These are phyloP conservation scores for Leptographium radiaticola DNA, from an alignment of 2,329 filamentous ascomycete species.

Conservation along the genomic window DNA sequence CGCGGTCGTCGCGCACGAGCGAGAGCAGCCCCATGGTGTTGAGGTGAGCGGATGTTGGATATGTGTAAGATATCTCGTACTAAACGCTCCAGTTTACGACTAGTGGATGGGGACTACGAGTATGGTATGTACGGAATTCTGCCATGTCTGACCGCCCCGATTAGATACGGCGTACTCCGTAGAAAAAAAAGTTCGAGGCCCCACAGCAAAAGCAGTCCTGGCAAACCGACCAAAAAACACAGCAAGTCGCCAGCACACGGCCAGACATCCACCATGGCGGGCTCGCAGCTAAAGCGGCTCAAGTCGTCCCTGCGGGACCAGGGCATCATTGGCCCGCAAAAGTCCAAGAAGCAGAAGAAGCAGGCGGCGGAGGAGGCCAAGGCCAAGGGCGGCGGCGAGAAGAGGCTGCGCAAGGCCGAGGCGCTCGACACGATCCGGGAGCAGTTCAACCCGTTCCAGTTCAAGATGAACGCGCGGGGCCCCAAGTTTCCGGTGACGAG, in stretches of 20 bases:
- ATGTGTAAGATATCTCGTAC: no score
- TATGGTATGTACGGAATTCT: conserved; percentile 7
- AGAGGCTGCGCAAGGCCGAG: conserved; percentile 62
- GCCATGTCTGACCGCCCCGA: conserved; percentile 17
- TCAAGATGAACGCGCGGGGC: conserved; percentile 64
- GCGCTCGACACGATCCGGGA: conserved; percentile 81
- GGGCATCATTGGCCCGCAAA: conserved; percentile 78
- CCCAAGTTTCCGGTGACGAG: conserved; percentile 79
- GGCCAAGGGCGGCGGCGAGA: conserved; percentile 44
- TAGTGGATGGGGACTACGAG: no score
- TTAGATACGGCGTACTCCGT: no score
- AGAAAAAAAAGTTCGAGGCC: conserved; percentile 10
- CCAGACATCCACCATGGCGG: conserved; percentile 53
- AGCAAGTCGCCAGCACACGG: neutral
- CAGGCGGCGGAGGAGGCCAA: conserved; percentile 54
- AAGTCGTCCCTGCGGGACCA: conserved; percentile 84
- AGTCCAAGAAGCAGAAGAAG: conserved; percentile 90
- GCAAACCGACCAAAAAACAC: conserved; percentile 3
- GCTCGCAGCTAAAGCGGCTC: conserved; percentile 90
- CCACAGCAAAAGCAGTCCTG: neutral
- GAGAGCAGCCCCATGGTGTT: conserved; percentile 27
- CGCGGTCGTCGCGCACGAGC: conserved; percentile 34
- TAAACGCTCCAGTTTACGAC: no score
- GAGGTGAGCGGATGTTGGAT: no score
- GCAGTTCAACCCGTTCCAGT: conserved; percentile 95